Percentiles rank a stretch among this genome's conserved stretches.
Conservation (phyloP, 768 basidiomycete genomes). For the Kwoniella heveanensis region DNA sequence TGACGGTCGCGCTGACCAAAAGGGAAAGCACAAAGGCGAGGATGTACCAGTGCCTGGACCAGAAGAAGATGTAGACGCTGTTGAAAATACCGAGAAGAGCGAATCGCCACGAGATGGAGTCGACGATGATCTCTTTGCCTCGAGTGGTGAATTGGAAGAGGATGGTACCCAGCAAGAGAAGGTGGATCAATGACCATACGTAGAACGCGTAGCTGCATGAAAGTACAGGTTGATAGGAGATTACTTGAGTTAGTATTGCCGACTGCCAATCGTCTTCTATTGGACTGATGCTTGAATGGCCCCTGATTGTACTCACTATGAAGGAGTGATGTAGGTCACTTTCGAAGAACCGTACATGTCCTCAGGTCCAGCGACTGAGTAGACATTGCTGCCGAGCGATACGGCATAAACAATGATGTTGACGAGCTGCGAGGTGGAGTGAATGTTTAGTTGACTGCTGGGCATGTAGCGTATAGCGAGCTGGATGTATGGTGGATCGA, state of each 20-base stretch:
- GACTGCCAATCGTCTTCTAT: no score
- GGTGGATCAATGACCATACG: slow-evolving; percentile 78
- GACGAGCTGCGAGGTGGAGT: slow-evolving; percentile 61
- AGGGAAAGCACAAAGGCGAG: slow-evolving; percentile 82
- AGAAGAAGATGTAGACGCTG: slow-evolving; percentile 83
- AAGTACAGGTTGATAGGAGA: background rate
- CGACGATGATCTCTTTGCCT: slow-evolving; percentile 78
- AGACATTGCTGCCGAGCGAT: slow-evolving; percentile 80
- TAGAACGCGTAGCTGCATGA: slow-evolving; percentile 23
- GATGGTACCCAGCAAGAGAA: slow-evolving; percentile 85
- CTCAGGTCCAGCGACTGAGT: slow-evolving; percentile 75
- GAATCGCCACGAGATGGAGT: slow-evolving; percentile 89
- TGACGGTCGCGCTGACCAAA: slow-evolving; percentile 75
- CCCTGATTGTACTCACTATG: slow-evolving; percentile 63
- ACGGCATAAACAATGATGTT: slow-evolving; percentile 81
- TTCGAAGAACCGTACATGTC: slow-evolving; percentile 52
- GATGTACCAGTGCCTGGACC: slow-evolving; percentile 72
- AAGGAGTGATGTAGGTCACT: slow-evolving; percentile 87
- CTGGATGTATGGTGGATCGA: no score
- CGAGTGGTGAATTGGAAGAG: slow-evolving; percentile 60
- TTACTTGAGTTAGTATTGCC: no score
- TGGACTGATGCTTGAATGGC: no score
- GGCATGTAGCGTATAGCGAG: no score
- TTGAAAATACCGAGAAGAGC: slow-evolving; percentile 84
- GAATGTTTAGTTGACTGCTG: no score